Conservation (phyloP, 257 asterid genomes). For the Fraxinus quadrangulata region DNA sequence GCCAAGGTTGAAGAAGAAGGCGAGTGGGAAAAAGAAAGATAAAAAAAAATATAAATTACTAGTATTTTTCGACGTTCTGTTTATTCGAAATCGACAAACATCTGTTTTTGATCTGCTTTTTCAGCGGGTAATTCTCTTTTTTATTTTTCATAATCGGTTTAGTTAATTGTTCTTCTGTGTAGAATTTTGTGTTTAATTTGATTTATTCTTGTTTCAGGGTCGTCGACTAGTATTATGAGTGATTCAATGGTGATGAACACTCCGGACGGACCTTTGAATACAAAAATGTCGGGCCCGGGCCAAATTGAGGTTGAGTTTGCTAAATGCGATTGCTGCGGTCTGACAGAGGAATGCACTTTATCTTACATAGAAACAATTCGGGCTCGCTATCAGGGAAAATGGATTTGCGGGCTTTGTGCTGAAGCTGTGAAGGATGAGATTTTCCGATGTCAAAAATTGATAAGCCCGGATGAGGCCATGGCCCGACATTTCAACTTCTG, state of each 20-base stretch:
- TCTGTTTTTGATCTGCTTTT: constrained; percentile 29
- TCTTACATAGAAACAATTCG: constrained; percentile 67
- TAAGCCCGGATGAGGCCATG: constrained; percentile 69
- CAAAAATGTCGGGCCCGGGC: constrained; percentile 29
- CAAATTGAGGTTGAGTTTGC: constrained; percentile 66
- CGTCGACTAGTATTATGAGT: constrained; percentile 56
- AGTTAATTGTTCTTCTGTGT: neutral
- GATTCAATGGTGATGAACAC: constrained; percentile 48
- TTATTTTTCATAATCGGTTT: neutral
- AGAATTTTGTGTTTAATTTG: constrained; percentile 2
- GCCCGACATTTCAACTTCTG: constrained; percentile 67
- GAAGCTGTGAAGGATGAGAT: constrained; percentile 87
- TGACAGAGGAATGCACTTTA: constrained; percentile 82
- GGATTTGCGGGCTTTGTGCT: constrained; percentile 95
- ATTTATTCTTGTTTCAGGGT: constrained; percentile 31
- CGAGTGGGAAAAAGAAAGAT: constrained; percentile 76
- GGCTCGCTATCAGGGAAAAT: constrained; percentile 77
- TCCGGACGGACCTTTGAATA: constrained; percentile 41
- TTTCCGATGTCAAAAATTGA: constrained; percentile 56
- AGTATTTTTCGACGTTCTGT: neutral
- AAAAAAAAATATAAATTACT: neutral
- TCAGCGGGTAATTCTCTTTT: constrained; percentile 47
- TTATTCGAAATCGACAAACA: neutral
- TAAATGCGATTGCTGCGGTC: constrained; percentile 88
- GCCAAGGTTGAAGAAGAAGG: constrained; percentile 50